phyloP scores from a whole-genome alignment of 495 filamentous ascomycete genomes.

The Penicillium longicatenatum region DNA sequence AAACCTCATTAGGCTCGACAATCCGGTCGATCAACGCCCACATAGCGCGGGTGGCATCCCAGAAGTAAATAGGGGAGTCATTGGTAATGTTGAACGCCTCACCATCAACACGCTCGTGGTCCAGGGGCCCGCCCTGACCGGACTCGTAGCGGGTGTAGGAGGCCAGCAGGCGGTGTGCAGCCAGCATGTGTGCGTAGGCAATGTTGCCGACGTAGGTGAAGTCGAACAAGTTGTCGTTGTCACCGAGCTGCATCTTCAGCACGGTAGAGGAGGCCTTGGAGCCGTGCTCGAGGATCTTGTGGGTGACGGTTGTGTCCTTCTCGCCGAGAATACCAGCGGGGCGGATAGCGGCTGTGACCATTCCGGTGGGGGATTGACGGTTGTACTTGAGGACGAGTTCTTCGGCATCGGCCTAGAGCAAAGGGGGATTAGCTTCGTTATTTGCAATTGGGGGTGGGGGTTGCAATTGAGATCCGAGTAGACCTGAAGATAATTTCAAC shows the following conservation, averaged over 20 bases:
- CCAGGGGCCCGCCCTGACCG: conserved; percentile 59
- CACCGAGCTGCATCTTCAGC: conserved; percentile 80
- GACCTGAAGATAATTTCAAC: neutral
- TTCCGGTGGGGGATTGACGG: conserved; percentile 60
- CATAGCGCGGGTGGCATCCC: conserved; percentile 82
- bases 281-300: conserved; percentile 51
- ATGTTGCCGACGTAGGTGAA: conserved; percentile 59
- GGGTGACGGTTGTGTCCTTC: conserved; percentile 75
- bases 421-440: neutral
- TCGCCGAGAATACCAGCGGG: conserved; percentile 92
- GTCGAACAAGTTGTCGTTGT: conserved; percentile 76
- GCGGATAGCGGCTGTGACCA: conserved; percentile 79
- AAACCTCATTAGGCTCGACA: conserved; percentile 65
- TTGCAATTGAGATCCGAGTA: neutral
- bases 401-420: conserved; percentile 77
- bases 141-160: conserved; percentile 53
- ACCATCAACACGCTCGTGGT: conserved; percentile 82
- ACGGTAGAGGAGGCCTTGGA: conserved; percentile 54
- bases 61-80: conserved; percentile 89
- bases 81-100: conserved; percentile 97
- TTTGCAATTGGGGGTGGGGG: neutral
- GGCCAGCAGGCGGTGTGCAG: conserved; percentile 69
- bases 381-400: conserved; percentile 82
- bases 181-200: conserved; percentile 50
- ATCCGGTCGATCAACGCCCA: conserved; percentile 73